Conservation (phyloP, 1,139 yeast species). For the Blastobotrys ciferrii region DNA sequence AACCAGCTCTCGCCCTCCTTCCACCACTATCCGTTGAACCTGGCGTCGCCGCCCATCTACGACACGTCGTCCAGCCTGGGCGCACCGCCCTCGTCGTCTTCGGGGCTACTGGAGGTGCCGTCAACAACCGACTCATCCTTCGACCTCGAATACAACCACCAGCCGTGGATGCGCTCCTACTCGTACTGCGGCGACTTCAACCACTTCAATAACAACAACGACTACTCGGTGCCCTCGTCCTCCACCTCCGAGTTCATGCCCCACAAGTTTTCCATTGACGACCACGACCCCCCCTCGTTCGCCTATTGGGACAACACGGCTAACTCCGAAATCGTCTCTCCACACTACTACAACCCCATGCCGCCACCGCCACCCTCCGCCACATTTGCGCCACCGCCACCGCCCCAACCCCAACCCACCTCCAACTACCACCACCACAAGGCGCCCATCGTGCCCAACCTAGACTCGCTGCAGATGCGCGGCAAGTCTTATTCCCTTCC, state of each 20-base stretch:
- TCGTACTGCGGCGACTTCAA: conserved; percentile 9
- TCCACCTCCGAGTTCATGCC: conserved; percentile 6
- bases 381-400: conserved; percentile 9
- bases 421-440: conserved; percentile 5
- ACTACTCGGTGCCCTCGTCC: conserved; percentile 2
- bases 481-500: conserved; percentile 27
- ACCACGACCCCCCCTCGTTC: conserved; percentile 14
- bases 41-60: conserved; percentile 1
- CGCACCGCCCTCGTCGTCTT: conserved; percentile 6
- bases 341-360: conserved; percentile 19
- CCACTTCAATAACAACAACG: conserved; percentile 10
- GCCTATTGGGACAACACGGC: conserved; percentile 29
- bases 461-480: conserved; percentile 19
- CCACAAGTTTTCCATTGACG: conserved; percentile 9
- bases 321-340: conserved; percentile 28
- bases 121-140: conserved; percentile 4
- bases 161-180: conserved; percentile 9
- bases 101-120: conserved; percentile 9
- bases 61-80: conserved; percentile 6
- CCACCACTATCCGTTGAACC: conserved; percentile 6
- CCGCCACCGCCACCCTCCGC: conserved; percentile 12
- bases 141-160: conserved; percentile 4
- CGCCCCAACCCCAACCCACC: conserved; percentile 8
- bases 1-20: conserved; percentile 3
- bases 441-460: conserved; percentile 13